phyloP scores from a whole-genome alignment of 345 rosid genomes.

The Salix brachista region DNA sequence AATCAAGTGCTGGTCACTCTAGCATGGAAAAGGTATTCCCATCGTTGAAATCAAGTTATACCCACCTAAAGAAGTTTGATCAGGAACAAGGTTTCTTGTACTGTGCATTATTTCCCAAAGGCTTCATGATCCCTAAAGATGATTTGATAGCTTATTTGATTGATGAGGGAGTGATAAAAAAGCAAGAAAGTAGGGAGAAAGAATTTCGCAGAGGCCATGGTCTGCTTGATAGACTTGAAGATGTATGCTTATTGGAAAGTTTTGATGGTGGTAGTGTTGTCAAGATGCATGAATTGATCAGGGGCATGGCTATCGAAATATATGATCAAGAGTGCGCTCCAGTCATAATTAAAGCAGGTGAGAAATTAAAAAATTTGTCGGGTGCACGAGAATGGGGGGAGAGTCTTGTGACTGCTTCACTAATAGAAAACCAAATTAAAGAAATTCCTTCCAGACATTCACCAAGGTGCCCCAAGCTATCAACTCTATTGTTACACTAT shows the following conservation, averaged over 20 bases:
- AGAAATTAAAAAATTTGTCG: neutral
- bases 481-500: neutral
- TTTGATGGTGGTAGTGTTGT: neutral
- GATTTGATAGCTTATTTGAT: slow-evolving; percentile 15
- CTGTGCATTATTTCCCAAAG: slow-evolving; percentile 19
- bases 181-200: neutral
- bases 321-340: too few relatives aligned
- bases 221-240: slow-evolving; percentile 9
- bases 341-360: neutral
- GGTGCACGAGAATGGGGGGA: neutral
- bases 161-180: slow-evolving; percentile 14
- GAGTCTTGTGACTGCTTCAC: slow-evolving; percentile 9
- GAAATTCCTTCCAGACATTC: neutral
- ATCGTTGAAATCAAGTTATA: too few relatives aligned
- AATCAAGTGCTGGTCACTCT: neutral
- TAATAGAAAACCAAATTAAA: neutral
- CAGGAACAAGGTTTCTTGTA: neutral
- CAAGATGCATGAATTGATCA: slow-evolving; percentile 19
- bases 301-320: slow-evolving; percentile 11
- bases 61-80: too few relatives aligned
- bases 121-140: neutral
- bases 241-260: slow-evolving; percentile 11
- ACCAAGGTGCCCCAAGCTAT: slow-evolving; percentile 6
- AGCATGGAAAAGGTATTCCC: too few relatives aligned
- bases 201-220: slow-evolving; percentile 6